A percentile compares a stretch with the other conserved stretches of the same genome.
Evolutionary conservation across 805 yeast species (phyloP).

Genomic region (Suhomyces faveliae): DNA sequence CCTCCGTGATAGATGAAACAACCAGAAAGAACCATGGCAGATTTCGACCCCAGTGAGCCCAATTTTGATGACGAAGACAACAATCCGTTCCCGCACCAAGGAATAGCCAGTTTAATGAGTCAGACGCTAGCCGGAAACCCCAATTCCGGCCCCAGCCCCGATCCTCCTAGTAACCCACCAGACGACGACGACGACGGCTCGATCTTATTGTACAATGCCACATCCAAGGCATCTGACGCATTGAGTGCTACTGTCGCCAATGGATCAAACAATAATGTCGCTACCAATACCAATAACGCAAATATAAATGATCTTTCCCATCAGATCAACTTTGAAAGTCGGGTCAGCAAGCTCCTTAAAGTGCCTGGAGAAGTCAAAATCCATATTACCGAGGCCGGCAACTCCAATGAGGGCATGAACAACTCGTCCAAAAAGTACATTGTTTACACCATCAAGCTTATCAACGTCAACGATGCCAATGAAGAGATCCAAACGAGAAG

Average conservation of each 20-base stretch:
- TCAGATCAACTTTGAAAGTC: conserved; percentile 33
- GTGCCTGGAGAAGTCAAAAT: conserved; percentile 28
- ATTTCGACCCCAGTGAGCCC: background rate
- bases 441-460: conserved; percentile 72
- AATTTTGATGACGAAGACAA: conserved; percentile 34
- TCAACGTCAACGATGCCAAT: conserved; percentile 36
- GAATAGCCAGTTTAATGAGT: conserved; percentile 25
- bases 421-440: conserved; percentile 63
- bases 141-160: background rate
- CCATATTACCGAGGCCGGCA: conserved; percentile 77
- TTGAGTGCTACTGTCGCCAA: background rate
- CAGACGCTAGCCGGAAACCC: conserved; percentile 3
- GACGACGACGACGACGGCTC: conserved; percentile 31
- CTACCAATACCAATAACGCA: background rate
- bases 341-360: conserved; percentile 35
- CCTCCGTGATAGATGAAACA: background rate
- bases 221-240: conserved; percentile 9
- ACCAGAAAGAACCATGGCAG: background rate
- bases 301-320: conserved; percentile 14
- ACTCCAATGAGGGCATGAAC: conserved; percentile 72
- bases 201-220: conserved; percentile 26
- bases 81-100: conserved; percentile 35
- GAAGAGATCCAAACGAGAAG: conserved; percentile 63
- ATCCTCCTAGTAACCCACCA: background rate
- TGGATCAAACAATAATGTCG: background rate